Evolutionary conservation across 768 basidiomycete species (phyloP), one percentile per base, ranked within the genome.

Genomic region (Lactarius indigo): DNA sequence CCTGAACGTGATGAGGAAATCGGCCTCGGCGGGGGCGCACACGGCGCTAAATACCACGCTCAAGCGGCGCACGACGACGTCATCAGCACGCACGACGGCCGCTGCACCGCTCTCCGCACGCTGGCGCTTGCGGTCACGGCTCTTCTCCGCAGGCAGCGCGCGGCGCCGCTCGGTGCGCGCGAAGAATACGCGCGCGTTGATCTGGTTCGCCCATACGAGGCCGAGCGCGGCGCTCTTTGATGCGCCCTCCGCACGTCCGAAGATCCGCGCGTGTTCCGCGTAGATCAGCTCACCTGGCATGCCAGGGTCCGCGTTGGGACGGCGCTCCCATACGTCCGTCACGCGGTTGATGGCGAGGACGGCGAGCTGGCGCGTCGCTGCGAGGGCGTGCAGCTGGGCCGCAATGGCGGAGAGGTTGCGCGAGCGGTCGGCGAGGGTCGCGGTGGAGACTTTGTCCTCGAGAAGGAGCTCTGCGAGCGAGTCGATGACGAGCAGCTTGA

Each of bases 271-370:
- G 72, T 96, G 94, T 23, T 86, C 83, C 5, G 82, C 80, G 73
- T 96, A 97, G 10, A 84, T 65, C 35, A 91, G 77, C 41, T 82
- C 80, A 5, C 73, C 74, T 3, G 72, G 72, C 5, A 66, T 68
- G 35, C 72, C 75, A 37, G 70, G 64, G 13, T 72, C 68, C n/a
- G 70, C 67, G 52, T 74, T 68, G 35, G 67, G 33, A 23, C 70
- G 64, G 7, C 66, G 59, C 17, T 85, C 76, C 66, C 93, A 88
- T n/a, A 85, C 86, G 73, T 96, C 94, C 18, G 86, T 81, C 6
- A 96, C 94, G 76, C 96, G 93, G 77, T 98, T 98, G 60, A 98
- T 78, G 57, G 97, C 87, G 28, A 98, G 76, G 26, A 98, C 79
- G 0, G 92, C 92, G 28, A 96, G 74, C 35, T 80, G 78, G 72